Conservation (phyloP, 2,329 filamentous ascomycete genomes). For the Keithomyces neogunnii region DNA sequence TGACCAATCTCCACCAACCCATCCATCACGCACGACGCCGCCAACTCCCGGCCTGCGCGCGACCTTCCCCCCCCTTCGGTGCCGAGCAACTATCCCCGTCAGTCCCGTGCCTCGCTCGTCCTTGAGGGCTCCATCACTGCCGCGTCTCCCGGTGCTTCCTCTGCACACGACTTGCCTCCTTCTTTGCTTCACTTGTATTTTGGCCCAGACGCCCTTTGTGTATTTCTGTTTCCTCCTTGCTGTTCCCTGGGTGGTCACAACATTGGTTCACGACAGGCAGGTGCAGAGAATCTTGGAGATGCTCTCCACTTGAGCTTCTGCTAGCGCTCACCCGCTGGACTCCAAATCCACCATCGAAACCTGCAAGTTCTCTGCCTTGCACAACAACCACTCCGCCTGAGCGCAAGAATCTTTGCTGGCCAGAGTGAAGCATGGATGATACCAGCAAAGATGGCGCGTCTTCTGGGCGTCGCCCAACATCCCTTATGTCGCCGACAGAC, state of each 20-base stretch:
- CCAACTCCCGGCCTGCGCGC: neutral
- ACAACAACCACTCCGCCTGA: neutral
- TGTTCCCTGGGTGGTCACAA: neutral
- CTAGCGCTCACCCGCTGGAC: too few relatives aligned
- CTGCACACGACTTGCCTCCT: neutral
- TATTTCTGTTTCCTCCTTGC: neutral
- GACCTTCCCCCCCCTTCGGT: slow-evolving; percentile 1
- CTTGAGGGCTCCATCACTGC: neutral
- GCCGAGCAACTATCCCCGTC: neutral
- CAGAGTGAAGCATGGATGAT: slow-evolving; percentile 34
- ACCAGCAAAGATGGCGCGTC: slow-evolving; percentile 23
- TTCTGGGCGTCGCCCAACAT: slow-evolving; percentile 26
- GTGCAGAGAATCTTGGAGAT: neutral
- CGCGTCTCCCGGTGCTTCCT: neutral
- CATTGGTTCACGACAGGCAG: neutral
- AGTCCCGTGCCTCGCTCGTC: slow-evolving; percentile 2
- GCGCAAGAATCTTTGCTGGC: slow-evolving; percentile 5
- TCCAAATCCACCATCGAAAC: too few relatives aligned
- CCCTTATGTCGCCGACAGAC: slow-evolving; percentile 40
- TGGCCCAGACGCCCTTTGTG: too few relatives aligned
- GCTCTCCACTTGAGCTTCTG: neutral
- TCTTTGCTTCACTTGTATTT: neutral
- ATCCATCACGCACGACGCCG: slow-evolving; percentile 1
- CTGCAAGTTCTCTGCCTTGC: neutral
- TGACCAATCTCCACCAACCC: slow-evolving; percentile 3